Evolutionary conservation across 768 basidiomycete species (phyloP).

Genomic region (Infundibulicybe gibba): DNA sequence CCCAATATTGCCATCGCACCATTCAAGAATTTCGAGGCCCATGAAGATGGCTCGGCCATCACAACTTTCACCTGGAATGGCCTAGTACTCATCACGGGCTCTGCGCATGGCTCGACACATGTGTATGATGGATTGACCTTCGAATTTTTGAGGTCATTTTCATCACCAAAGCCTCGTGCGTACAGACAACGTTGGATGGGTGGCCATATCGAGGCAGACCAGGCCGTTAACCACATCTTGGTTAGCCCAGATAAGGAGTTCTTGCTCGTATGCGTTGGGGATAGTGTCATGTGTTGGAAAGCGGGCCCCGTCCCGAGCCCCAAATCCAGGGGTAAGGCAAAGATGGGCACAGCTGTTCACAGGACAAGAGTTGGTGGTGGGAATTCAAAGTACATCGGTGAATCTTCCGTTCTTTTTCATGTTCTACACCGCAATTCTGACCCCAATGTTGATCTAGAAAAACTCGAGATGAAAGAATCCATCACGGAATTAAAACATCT

Average conservation of each 20-base stretch:
- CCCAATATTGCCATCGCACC: slow-evolving; percentile 24
- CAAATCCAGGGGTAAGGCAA: slow-evolving; percentile 28
- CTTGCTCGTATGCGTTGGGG: slow-evolving; percentile 58
- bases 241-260: slow-evolving; percentile 49
- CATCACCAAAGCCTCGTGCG: slow-evolving; percentile 38
- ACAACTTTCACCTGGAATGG: slow-evolving; percentile 63
- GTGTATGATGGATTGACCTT: slow-evolving; percentile 70
- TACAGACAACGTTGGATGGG: slow-evolving; percentile 16
- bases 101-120: slow-evolving; percentile 51
- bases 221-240: slow-evolving; percentile 52
- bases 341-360: slow-evolving; percentile 20
- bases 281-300: slow-evolving; percentile 65
- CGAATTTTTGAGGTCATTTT: slow-evolving; percentile 50
- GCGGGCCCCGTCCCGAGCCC: slow-evolving; percentile 40
- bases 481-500: slow-evolving; percentile 56
- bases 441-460: slow-evolving; percentile 34
- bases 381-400: slow-evolving; percentile 44
- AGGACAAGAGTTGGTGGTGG: slow-evolving; percentile 22
- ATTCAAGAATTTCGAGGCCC: slow-evolving; percentile 54
- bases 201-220: slow-evolving; percentile 11
- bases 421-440: slow-evolving; percentile 3
- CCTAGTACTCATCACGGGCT: slow-evolving; percentile 62
- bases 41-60: slow-evolving; percentile 54
- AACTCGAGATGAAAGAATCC: slow-evolving; percentile 58
- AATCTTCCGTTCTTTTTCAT: slow-evolving; percentile 15